Base-by-base conservation (phyloP, 2,329 filamentous ascomycete species). In the Colletotrichum cereale region DNA sequence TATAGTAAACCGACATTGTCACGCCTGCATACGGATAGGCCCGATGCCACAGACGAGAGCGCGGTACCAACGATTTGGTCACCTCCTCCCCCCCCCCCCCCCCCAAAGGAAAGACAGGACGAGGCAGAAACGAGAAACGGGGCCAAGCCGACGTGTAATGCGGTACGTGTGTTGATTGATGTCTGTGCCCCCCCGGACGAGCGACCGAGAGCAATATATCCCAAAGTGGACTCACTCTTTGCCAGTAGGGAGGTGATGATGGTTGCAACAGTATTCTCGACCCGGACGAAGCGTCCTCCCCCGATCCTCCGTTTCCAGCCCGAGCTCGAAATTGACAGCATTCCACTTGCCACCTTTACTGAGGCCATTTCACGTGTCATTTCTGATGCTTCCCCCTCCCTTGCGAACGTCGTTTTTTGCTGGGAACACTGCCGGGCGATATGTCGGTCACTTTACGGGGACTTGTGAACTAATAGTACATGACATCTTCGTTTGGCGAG, bases 181-280 rank as follows among this genome's bases (percentile, higher is more conserved):
- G 31, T 62, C 31, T 62, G 58, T 47, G 57, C 58, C 29, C 58
- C 24, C n/a, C 24, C 42, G 31, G 24, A 24, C 42, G 42, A 48
- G 58, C 21, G 42, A 26, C 12, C 10, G 62, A 26, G 40, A 61
- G 67, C 40, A 21, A 38, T 40, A 68, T n/a, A 70, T 62, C 40
- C 36, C 34, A 53, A 29, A 71, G 64, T 71, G 64, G 64, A 63
- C 64, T 71, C 64, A 67, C 64, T 62, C 57, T 62, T 38, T 47
- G 29, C 58, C 29, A 34, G 24, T 47, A 29, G 26, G 57, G 61
- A 69, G 24, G 42, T 47, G 68, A 71, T 57, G 34, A 48, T 42
- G 50, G 38, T 57, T 31, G 29, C 34, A 42, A 53, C 50, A 38
- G 29, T 34, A 8, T 31, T 40, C 34, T 16, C 31, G 12, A 61